Evolutionary conservation across 2,329 filamentous ascomycete species (phyloP), one percentile per base, ranked within the genome.

Genomic region (Clonostachys chloroleuca): DNA sequence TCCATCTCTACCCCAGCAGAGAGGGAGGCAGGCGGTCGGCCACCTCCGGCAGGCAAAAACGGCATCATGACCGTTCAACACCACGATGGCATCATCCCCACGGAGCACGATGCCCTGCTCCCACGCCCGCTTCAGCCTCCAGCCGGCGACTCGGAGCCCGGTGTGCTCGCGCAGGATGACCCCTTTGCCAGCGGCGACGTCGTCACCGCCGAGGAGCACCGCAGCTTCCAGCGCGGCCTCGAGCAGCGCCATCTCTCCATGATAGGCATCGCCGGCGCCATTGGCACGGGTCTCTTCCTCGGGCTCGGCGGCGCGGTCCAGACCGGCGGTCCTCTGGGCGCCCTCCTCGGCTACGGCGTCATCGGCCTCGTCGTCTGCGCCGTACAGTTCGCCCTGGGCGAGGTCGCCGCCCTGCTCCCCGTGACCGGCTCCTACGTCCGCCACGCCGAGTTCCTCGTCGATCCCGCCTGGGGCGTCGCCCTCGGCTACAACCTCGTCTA

Each of bases 371-470:
- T 82, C 56, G 73, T 82, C 45, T 76, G 78, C 52, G 71, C 77
- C 46, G 79, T 80, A 41, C 82, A 71, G 69, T 74, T 75, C 51
- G 79, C 80, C 8, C 68, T 84, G 40, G 81, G 80, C 34, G 81
- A 84, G 63, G 66, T 82, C 35, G 77, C 80, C 2, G 78, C 81
- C 12, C 61, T 83, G 55, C 73, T 81, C 16, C 81, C 81, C 5
- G 75, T 84, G n/a, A 82, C 80, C 12, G 81, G 81, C 18, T 75
- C 76, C 36, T 84, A 84, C 62, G 81, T 81, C 45, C 70, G 78
- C 8, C 82, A 84, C 60, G 69, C 75, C 46, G 74, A 80, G 55
- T 77, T 81, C 36, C 74, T 84, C 42, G 75, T 84, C 49, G 81
- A 83, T 56, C 80, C 81, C 43, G 75, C 81, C 2, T 74, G 78